Evolutionary conservation across 1,284 basidiomycete genomes (phyloP).

Genomic region (Austroboletus novae-zelandiae): DNA sequence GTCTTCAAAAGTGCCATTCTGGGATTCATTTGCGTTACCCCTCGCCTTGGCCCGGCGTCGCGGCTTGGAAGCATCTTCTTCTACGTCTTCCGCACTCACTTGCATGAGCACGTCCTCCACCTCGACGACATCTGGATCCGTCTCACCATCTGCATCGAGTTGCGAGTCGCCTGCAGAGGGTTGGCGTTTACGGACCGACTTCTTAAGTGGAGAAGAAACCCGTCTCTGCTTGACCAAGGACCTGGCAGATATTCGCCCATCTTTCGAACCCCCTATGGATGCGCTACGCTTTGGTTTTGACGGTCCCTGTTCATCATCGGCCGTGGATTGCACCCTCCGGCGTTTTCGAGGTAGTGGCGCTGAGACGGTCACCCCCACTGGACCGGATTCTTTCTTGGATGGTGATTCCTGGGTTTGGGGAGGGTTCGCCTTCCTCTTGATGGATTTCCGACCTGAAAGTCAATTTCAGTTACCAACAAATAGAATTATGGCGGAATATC

Average conservation of each 20-base stretch:
- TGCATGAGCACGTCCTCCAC: slow-evolving; percentile 35
- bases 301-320: slow-evolving; percentile 7
- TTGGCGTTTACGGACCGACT: slow-evolving; percentile 14
- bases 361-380: slow-evolving; percentile 14
- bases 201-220: slow-evolving; percentile 27
- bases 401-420: slow-evolving; percentile 2
- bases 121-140: slow-evolving; percentile 30
- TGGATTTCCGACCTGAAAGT: slow-evolving; percentile 14
- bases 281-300: slow-evolving; percentile 9
- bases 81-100: slow-evolving; percentile 21
- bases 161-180: slow-evolving; percentile 31
- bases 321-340: slow-evolving; percentile 9
- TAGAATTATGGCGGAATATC: slow-evolving; percentile 2
- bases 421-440: slow-evolving; percentile 23
- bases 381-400: slow-evolving; percentile 7
- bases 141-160: slow-evolving; percentile 34
- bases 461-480: slow-evolving; percentile 4
- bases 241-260: slow-evolving; percentile 1
- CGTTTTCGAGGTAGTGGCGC: slow-evolving; percentile 29
- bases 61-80: slow-evolving; percentile 9
- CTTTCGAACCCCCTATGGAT: slow-evolving; percentile 14
- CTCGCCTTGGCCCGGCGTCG: background rate
- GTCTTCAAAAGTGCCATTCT: slow-evolving; percentile 22
- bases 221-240: slow-evolving; percentile 20
- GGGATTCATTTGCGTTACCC: slow-evolving; percentile 1